A percentile compares a stretch with the other conserved stretches of the same genome.
phyloP scores from a whole-genome alignment of 495 filamentous ascomycete genomes.

The Hypoxylon trugodes region DNA sequence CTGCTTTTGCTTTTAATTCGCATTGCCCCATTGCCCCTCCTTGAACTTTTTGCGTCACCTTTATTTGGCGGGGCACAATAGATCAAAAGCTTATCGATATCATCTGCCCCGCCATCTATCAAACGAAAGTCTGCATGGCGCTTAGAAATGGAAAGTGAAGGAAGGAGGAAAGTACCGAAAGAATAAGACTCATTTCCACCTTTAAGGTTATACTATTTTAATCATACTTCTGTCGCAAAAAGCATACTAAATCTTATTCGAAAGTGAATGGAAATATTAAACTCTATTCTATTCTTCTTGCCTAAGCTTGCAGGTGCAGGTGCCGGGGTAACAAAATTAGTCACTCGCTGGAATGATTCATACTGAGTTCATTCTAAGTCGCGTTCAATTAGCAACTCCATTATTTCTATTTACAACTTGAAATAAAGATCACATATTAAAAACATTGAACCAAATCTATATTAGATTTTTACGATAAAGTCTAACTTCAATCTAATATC shows the following conservation, averaged over 20 bases:
- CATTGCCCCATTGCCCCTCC: conserved; percentile 1
- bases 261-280: too few relatives aligned
- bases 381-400: conserved; percentile 11
- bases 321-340: conserved; percentile 13
- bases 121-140: not conserved
- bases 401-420: conserved; percentile 8
- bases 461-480: not conserved
- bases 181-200: too few relatives aligned
- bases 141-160: conserved; percentile 20
- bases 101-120: conserved; percentile 28
- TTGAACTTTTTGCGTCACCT: not conserved
- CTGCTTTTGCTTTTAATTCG: not conserved
- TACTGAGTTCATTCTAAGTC: not conserved
- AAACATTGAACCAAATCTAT: not conserved
- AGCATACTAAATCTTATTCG: too few relatives aligned
- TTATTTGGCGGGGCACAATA: conserved; percentile 22
- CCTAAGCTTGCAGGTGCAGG: not conserved
- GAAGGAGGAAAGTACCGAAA: too few relatives aligned
- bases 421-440: not conserved
- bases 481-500: not conserved
- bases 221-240: too few relatives aligned
- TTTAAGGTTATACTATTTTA: too few relatives aligned
- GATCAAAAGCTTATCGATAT: conserved; percentile 35
- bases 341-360: conserved; percentile 13
- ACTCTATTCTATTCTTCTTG: too few relatives aligned